Evolutionary conservation across 179 eudicot genomes (phyloP), one percentile per base, ranked within the genome.

Genomic region (Heliamphora pulchella): DNA sequence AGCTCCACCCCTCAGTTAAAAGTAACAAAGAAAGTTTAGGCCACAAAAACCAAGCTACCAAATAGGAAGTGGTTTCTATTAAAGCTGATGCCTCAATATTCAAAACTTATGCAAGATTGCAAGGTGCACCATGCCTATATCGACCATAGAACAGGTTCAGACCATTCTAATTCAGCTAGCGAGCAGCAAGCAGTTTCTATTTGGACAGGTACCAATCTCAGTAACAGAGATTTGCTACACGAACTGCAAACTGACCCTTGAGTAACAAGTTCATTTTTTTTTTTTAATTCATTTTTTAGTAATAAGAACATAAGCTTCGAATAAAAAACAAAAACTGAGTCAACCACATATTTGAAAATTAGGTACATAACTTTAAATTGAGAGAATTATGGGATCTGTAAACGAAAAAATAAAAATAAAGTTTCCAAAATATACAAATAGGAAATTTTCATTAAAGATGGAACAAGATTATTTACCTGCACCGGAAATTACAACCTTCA

Each of bases 401-500:
- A 59, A 61, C 62, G 11, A 13, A 44, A 10, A 74, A 15, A 39
- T 9, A 31, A 53, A 72, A 8, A 72, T 3, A 66, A 8, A 48
- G 55, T 20, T 44, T 44, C 1, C 70, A 46, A 70, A 18, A 41
- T 39, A 13, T 3, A 51, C 20, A 41, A 48, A 58, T 53, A 77
- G 66, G 59, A 18, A 39, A 73, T 15, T 20, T 61, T 14, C 11
- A 8, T 15, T 54, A 69, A 53, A 57, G 62, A 20, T 7, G 71
- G 54, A 48, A 69, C 50, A n/a, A 59, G 15, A 57, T 8, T 64
- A 8, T 86, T 80, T 67, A 94, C 99, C 99, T 81, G 98, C 97
- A 80, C 99, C 99, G 63, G 97, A 98, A 85, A 96, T 90, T 1
- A 96, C 91, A 75, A 96, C 79, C 58, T 91, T 87, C 69, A 96